Evolutionary conservation across 345 rosid genomes (phyloP), one percentile per base, ranked within the genome.

Genomic region (Microthlaspi erraticum): DNA sequence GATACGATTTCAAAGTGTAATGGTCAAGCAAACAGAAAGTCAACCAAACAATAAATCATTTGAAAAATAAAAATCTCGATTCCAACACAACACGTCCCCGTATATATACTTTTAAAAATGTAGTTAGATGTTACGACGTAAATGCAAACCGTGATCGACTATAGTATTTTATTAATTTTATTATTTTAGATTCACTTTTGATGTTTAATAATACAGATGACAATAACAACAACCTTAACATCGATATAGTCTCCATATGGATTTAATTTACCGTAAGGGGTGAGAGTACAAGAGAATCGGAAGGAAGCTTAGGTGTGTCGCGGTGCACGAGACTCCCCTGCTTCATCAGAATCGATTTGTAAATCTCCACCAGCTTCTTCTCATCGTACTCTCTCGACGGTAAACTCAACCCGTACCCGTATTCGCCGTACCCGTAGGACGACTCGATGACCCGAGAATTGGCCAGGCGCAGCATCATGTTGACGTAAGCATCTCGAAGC

Each of bases 401-500:
- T 32, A 56, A 63, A 31, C 29, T 73, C 48, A 60, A 37, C 33
- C 85, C 83, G 60, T 66, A 68, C 8, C 70, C 74, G 17, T 60
- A 67, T 12, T 52, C 70, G 10, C 66, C 72, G 60, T 77, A 71
- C 38, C 78, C 73, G 76, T 79, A 77, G 0, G 82, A 69, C 12
- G 67, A 41, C 31, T 69, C 66, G 16, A 77, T 44, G 39, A 78
- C 72, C 63, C 73, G 79, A 34, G 89, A 81, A 34, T 72, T 79
- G 3, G 86, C 88, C 5, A 89, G 14, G 39, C 82, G 59, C 29
- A 86, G 65, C 92, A 86, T 86, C 92, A 83, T 79, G 18, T 82
- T 88, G 55, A 84, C 89, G 80, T 86, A 88, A n/a, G 88, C 84
- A 65, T 86, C 92, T 1, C 95, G 73, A 11, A 88, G 80, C 85